Conservation (phyloP, 768 basidiomycete species). For the Boletus edulis region DNA sequence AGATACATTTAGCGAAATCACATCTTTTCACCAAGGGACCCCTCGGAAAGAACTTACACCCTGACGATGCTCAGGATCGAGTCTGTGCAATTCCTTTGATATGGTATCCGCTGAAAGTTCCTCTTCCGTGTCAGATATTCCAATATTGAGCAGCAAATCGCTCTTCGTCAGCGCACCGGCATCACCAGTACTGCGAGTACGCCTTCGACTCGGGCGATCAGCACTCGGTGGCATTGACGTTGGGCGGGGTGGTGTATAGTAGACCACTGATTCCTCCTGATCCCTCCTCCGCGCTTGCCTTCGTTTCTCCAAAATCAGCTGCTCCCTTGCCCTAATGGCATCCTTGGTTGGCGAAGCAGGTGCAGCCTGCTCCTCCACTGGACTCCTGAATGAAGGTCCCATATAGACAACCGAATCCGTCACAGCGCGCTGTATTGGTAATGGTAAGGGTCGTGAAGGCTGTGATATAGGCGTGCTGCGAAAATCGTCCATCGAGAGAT, state of each 20-base stretch:
- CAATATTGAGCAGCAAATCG: conserved; percentile 37
- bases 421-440: conserved; percentile 46
- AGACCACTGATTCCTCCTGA: conserved; percentile 41
- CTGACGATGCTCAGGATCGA: conserved; percentile 36
- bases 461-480: too few relatives aligned
- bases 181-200: conserved; percentile 81
- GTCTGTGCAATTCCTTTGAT: conserved; percentile 65
- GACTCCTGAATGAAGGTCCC: conserved; percentile 33
- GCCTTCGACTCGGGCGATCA: conserved; percentile 55
- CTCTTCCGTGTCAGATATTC: conserved; percentile 41
- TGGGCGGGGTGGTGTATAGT: conserved; percentile 32
- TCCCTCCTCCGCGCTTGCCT: conserved; percentile 58
- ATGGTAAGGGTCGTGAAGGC: conserved; percentile 13
- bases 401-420: conserved; percentile 45
- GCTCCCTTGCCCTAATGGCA: conserved; percentile 63
- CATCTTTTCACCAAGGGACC: neutral
- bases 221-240: conserved; percentile 20
- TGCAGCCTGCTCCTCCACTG: conserved; percentile 31
- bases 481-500: too few relatives aligned
- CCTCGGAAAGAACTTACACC: conserved; percentile 21
- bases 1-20: conserved; percentile 1
- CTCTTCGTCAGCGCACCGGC: conserved; percentile 43
- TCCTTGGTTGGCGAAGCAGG: conserved; percentile 59
- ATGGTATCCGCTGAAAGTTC: conserved; percentile 67
- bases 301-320: conserved; percentile 68